Conservation (phyloP, 1,139 yeast genomes). For the Suhomyces kunorum region DNA sequence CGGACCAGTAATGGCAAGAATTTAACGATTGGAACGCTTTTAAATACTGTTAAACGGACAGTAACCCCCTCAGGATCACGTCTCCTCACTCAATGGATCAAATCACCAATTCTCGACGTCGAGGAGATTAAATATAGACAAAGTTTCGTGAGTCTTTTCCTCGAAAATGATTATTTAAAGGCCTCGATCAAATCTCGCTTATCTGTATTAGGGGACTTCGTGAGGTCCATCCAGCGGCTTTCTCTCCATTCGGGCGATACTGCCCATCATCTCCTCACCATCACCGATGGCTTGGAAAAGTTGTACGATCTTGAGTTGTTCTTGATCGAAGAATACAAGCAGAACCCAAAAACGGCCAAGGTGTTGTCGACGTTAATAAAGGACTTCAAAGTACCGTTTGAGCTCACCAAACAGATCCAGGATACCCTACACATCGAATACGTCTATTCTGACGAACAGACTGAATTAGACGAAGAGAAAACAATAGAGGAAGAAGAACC, state of each 20-base stretch:
- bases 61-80: slow-evolving; percentile 82
- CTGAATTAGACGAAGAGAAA: neutral
- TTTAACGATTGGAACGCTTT: slow-evolving; percentile 65
- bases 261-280: slow-evolving; percentile 31
- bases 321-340: slow-evolving; percentile 21
- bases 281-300: slow-evolving; percentile 36
- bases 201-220: slow-evolving; percentile 38
- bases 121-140: slow-evolving; percentile 62
- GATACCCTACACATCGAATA: slow-evolving; percentile 28
- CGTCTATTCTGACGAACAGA: slow-evolving; percentile 5
- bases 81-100: slow-evolving; percentile 73
- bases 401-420: slow-evolving; percentile 29
- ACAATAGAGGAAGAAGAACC: neutral
- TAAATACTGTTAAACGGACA: slow-evolving; percentile 69
- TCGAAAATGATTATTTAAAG: slow-evolving; percentile 39
- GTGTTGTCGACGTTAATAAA: slow-evolving; percentile 21
- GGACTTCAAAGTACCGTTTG: slow-evolving; percentile 32
- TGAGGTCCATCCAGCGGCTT: slow-evolving; percentile 39
- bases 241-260: slow-evolving; percentile 40
- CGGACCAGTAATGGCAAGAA: slow-evolving; percentile 57
- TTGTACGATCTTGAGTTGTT: slow-evolving; percentile 27
- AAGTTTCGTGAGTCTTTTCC: slow-evolving; percentile 56
- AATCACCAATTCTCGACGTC: slow-evolving; percentile 71
- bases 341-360: slow-evolving; percentile 12
- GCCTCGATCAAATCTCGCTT: slow-evolving; percentile 28